Evolutionary conservation across 169 alveolate genomes (phyloP), one percentile per base, ranked within the genome.

Genomic region (Cryptosporidium xiaoi): DNA sequence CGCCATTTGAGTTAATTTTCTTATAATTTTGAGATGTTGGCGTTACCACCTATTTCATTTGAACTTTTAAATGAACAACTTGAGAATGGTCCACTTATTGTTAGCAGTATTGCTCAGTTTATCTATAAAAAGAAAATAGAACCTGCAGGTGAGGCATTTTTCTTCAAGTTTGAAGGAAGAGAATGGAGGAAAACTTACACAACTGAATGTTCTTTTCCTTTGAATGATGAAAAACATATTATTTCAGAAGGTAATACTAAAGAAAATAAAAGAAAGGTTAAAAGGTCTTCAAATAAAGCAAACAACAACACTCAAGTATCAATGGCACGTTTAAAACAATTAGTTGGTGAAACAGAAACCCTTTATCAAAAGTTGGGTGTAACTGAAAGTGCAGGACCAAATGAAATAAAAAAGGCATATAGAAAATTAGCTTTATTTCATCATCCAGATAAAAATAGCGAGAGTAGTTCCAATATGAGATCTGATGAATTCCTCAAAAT

Each of bases 371-470:
- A 92, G 55, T 60, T 93, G 20, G 92, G 93, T 15, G 83, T 93
- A 5, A 69, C 31, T 15, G 82, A 90, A 67, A 53, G 77, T 62
- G 92, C 91, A 13, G 58, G 92, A 29, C 84, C 71, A 3, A 89
- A 90, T 15, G 92, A 89, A 46, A 93, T 93, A 50, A 92, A 92
- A 27, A 90, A 92, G 65, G 93, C 95, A 29, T 93, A 90, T 71
- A 85, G 91, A 48, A 91, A 84, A 68, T 56, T 83, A 2, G 94
- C 87, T 1, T 83, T 90, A 5, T 90, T 66, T 46, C 65, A 87
- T 77, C 96, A 93, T 90, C 95, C 96, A 12, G 96, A 92, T 69
- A 93, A 93, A 84, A 65, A 91, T 56, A 55, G 33, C 4, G 93
- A 90, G 16, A 82, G 46, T 20, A 13, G 36, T 44, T 60, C 65